phyloP scores from a whole-genome alignment of 2,329 filamentous ascomycete genomes.

The Chaetomium globosum region DNA sequence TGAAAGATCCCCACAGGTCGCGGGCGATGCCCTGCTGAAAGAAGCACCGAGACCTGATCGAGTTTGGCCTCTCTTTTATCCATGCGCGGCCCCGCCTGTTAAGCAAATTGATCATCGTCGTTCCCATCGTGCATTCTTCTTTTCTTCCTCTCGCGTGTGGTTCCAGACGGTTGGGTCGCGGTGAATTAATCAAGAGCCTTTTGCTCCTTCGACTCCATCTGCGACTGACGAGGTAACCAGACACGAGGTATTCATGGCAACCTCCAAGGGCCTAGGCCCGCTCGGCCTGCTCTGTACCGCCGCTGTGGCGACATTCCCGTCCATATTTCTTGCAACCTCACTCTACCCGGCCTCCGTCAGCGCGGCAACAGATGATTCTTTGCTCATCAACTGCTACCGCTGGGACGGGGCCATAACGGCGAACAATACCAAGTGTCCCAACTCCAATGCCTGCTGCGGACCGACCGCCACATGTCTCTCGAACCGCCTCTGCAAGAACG shows the following conservation, averaged over 20 bases:
- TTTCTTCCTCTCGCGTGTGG: neutral
- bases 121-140: neutral
- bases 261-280: neutral
- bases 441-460: slow-evolving; percentile 31
- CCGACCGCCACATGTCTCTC: slow-evolving; percentile 27
- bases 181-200: neutral
- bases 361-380: neutral
- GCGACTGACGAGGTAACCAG: neutral
- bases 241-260: neutral
- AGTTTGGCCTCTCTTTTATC: neutral
- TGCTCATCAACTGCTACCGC: slow-evolving; percentile 27
- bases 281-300: neutral
- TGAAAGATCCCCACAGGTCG: neutral
- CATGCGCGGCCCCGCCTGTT: neutral
- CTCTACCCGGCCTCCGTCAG: neutral
- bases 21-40: neutral
- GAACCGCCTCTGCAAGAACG: slow-evolving; percentile 28
- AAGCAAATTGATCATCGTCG: neutral
- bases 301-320: neutral
- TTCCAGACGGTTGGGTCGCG: slow-evolving; percentile 1
- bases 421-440: slow-evolving; percentile 28
- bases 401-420: slow-evolving; percentile 9
- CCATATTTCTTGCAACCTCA: neutral
- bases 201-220: neutral
- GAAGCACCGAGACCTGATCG: neutral